Conservation (phyloP, 345 rosid genomes). For the Fremontodendron californicum region DNA sequence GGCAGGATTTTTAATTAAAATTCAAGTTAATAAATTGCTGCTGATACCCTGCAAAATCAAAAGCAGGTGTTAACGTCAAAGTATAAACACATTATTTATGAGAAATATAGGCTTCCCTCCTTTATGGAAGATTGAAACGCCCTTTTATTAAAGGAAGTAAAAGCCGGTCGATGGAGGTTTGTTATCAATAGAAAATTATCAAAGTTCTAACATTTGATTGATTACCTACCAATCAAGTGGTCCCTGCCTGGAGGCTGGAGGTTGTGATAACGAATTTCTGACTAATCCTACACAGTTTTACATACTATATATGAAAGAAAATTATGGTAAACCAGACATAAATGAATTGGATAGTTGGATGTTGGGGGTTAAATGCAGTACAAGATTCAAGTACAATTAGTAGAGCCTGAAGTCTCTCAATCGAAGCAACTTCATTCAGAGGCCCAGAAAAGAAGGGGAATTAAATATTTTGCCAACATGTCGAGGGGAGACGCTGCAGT, state of each 20-base stretch:
- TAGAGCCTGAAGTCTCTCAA: background rate
- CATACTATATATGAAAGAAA: background rate
- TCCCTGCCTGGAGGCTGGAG: background rate
- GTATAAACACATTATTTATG: background rate
- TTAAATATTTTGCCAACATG: background rate
- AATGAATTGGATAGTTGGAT: background rate
- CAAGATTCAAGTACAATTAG: constrained; percentile 8
- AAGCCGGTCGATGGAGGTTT: background rate
- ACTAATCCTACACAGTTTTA: background rate
- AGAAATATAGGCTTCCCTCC: background rate
- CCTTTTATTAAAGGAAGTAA: background rate
- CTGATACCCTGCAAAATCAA: background rate
- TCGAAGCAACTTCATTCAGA: background rate
- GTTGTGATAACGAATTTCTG: background rate
- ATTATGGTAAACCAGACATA: background rate
- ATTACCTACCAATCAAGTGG: background rate
- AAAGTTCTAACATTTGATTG: background rate
- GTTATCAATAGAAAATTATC: background rate
- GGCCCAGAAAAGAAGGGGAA: background rate
- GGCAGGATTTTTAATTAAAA: too few species aligned
- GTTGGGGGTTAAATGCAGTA: constrained; percentile 1
- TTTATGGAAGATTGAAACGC: background rate
- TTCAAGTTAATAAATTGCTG: too few species aligned
- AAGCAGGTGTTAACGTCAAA: background rate
- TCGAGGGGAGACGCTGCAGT: background rate